These are phyloP conservation scores for Ceratobasidium theobromae DNA, from an alignment of 1,284 basidiomycete species.

Conservation along the genomic window DNA sequence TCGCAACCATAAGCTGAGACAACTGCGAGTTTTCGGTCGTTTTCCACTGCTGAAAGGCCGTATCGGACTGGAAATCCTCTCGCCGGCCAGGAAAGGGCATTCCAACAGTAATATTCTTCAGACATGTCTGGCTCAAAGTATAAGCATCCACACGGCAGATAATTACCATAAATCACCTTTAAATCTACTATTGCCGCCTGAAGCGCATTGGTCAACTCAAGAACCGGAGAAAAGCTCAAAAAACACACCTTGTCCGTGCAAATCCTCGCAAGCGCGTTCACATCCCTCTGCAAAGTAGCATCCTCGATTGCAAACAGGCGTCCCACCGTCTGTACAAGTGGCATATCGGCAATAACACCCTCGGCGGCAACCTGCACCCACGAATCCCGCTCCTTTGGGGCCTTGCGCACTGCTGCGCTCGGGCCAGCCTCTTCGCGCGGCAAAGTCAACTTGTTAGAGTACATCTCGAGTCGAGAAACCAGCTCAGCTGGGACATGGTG, in stretches of 20 bases:
- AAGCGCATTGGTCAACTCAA: constrained; percentile 32
- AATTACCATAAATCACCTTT: constrained; percentile 55
- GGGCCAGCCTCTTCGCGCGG: constrained; percentile 37
- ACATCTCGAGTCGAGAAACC: constrained; percentile 75
- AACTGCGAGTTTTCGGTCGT: constrained; percentile 81
- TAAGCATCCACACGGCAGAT: background rate
- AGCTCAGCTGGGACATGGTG: constrained; percentile 83
- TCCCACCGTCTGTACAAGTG: constrained; percentile 69
- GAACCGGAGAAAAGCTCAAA: constrained; percentile 7
- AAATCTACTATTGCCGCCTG: constrained; percentile 82
- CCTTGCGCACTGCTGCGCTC: constrained; percentile 35
- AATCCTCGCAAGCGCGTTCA: constrained; percentile 65
- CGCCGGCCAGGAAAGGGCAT: constrained; percentile 80
- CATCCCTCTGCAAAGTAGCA: constrained; percentile 68
- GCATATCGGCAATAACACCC: constrained; percentile 66
- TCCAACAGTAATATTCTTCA: constrained; percentile 89
- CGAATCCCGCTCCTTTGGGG: constrained; percentile 1
- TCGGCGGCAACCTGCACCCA: constrained; percentile 44
- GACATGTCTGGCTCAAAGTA: constrained; percentile 64
- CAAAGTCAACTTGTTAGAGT: constrained; percentile 76
- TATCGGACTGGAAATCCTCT: constrained; percentile 81
- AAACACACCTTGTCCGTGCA: constrained; percentile 75
- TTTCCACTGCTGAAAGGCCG: constrained; percentile 83
- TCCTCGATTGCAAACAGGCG: constrained; percentile 74
- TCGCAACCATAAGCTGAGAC: constrained; percentile 84